phyloP scores from a whole-genome alignment of 306 rosid species.

The Amphicarpaea edgeworthii region DNA sequence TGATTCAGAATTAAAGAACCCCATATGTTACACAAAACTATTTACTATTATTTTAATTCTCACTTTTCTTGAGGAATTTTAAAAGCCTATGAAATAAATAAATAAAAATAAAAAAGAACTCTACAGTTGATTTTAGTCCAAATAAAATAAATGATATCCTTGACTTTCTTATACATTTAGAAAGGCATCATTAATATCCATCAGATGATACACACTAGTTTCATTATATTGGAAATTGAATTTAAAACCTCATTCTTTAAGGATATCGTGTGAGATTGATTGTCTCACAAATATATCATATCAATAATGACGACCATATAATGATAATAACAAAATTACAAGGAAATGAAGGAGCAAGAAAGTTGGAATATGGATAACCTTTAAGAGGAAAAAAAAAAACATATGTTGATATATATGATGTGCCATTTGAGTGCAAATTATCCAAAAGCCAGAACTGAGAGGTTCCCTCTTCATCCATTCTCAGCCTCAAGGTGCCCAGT shows the following conservation, averaged over 20 bases:
- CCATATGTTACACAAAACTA: too few species aligned
- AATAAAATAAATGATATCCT: background rate
- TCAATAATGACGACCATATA: background rate
- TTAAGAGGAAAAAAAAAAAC: background rate
- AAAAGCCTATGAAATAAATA: background rate
- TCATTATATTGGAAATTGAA: background rate
- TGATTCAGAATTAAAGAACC: too few species aligned
- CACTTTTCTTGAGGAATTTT: background rate
- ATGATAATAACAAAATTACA: conserved; percentile 27
- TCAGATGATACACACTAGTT: background rate
- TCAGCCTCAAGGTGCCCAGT: conserved; percentile 50
- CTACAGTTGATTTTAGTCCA: background rate
- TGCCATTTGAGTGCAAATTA: conserved; percentile 11
- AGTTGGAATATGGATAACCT: conserved; percentile 20
- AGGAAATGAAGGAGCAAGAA: conserved; percentile 32
- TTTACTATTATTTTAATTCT: background rate
- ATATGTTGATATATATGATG: conserved; percentile 2
- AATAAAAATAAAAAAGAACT: background rate
- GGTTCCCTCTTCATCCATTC: conserved; percentile 47
- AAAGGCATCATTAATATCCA: background rate
- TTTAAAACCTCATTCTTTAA: background rate
- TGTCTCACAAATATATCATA: background rate
- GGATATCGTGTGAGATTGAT: background rate
- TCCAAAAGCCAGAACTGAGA: conserved; percentile 36
- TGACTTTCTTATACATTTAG: background rate